phyloP scores from a whole-genome alignment of 2,329 filamentous ascomycete genomes.

The Aureobasidium musti region DNA sequence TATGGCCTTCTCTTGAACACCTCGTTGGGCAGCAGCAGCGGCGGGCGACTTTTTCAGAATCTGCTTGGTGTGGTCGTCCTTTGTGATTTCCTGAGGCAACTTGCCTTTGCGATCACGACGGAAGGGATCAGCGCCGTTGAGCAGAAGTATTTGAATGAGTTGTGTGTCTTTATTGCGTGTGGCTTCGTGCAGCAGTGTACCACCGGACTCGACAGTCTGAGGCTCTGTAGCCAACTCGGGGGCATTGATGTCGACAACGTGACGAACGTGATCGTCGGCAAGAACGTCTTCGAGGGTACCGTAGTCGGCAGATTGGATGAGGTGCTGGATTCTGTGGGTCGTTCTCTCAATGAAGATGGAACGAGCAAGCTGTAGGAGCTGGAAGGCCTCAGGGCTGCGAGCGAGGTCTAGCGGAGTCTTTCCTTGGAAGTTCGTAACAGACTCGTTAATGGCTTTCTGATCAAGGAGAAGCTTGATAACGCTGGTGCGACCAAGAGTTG shows the following conservation, averaged over 20 bases:
- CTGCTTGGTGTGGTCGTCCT: slow-evolving; percentile 82
- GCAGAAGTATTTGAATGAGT: slow-evolving; percentile 83
- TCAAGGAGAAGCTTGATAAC: slow-evolving; percentile 84
- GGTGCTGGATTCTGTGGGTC: slow-evolving; percentile 77
- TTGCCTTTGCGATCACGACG: slow-evolving; percentile 93
- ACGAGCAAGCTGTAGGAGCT: slow-evolving; percentile 85
- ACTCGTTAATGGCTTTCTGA: slow-evolving; percentile 82
- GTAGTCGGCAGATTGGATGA: slow-evolving; percentile 74
- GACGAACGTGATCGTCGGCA: slow-evolving; percentile 82
- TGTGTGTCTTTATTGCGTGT: slow-evolving; percentile 83
- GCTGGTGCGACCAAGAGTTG: slow-evolving; percentile 74
- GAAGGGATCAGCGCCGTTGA: slow-evolving; percentile 96
- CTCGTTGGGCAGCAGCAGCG: slow-evolving; percentile 87
- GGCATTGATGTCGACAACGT: slow-evolving; percentile 87
- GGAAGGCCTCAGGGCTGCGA: slow-evolving; percentile 91
- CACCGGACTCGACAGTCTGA: slow-evolving; percentile 75
- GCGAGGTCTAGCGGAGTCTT: slow-evolving; percentile 86
- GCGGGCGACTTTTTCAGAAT: slow-evolving; percentile 94
- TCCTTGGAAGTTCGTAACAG: slow-evolving; percentile 78
- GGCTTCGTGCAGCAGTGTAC: slow-evolving; percentile 89
- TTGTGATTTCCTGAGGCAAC: slow-evolving; percentile 92
- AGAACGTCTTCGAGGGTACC: slow-evolving; percentile 75
- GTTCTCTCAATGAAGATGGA: slow-evolving; percentile 88
- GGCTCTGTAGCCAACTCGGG: slow-evolving; percentile 83
- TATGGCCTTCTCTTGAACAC: slow-evolving; percentile 96